phyloP scores from a whole-genome alignment of 495 filamentous ascomycete genomes.

The Hypomontagnella monticulosa region DNA sequence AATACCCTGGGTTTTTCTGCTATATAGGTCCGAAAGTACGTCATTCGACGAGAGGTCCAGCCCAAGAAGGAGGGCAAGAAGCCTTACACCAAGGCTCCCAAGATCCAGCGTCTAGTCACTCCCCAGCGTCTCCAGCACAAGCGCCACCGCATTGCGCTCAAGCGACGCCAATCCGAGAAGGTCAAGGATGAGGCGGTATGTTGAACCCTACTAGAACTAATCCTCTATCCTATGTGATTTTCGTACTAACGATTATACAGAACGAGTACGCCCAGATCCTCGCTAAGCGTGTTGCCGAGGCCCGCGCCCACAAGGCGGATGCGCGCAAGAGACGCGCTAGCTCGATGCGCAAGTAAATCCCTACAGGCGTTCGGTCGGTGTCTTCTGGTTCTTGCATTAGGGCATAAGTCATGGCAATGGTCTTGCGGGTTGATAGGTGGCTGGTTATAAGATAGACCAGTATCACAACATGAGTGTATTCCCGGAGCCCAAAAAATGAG shows the following conservation, averaged over 20 bases:
- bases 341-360: conserved; percentile 89
- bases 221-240: background rate
- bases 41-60: conserved; percentile 96
- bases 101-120: conserved; percentile 98
- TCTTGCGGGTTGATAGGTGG: conserved; percentile 36
- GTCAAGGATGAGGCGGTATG: conserved; percentile 98
- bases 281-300: conserved; percentile 93
- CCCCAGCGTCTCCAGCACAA: conserved; percentile 99
- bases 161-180: conserved; percentile 94
- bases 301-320: conserved; percentile 90
- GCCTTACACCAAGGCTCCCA: conserved; percentile 98
- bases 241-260: conserved; percentile 60
- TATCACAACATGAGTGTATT: conserved; percentile 44
- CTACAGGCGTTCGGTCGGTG: conserved; percentile 54
- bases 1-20: conserved; percentile 47
- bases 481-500: conserved; percentile 43
- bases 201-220: conserved; percentile 46
- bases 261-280: conserved; percentile 94
- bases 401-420: conserved; percentile 48
- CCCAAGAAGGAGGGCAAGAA: conserved; percentile 96
- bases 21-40: conserved; percentile 91
- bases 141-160: conserved; percentile 95
- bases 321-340: conserved; percentile 93
- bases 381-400: conserved; percentile 51
- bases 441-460: conserved; percentile 41